A percentile compares a stretch with the other conserved stretches of the same genome.
Conservation (phyloP, 768 basidiomycete genomes). For the Favolaschia claudopus region DNA sequence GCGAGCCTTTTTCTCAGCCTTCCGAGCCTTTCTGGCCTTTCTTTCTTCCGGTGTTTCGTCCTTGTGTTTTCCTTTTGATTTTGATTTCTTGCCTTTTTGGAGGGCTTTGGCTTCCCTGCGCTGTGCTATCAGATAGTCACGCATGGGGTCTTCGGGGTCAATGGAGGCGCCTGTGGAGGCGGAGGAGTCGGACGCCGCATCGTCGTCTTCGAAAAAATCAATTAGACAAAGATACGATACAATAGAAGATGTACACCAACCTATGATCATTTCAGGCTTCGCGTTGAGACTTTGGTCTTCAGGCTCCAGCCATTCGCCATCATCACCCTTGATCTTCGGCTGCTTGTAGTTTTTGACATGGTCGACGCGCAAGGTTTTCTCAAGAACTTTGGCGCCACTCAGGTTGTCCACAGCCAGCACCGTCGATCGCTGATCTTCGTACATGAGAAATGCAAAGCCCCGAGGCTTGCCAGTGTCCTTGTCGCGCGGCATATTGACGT, state of each 20-base stretch:
- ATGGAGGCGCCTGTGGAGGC: constrained; percentile 70
- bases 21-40: constrained; percentile 75
- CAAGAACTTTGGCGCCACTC: constrained; percentile 91
- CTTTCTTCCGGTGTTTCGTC: constrained; percentile 85
- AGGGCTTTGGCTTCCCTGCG: constrained; percentile 73
- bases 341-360: constrained; percentile 95
- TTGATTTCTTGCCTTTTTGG: constrained; percentile 68
- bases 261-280: constrained; percentile 73
- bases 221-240: too few species aligned
- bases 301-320: constrained; percentile 86
- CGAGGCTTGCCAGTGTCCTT: constrained; percentile 89
- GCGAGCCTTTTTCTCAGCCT: constrained; percentile 69
- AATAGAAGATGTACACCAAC: constrained; percentile 44
- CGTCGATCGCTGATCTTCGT: constrained; percentile 97
- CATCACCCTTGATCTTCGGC: constrained; percentile 73
- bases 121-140: constrained; percentile 85
- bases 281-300: constrained; percentile 92
- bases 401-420: constrained; percentile 97
- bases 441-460: constrained; percentile 98
- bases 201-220: constrained; percentile 56
- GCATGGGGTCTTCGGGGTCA: constrained; percentile 98
- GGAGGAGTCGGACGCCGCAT: constrained; percentile 68
- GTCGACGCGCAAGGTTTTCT: constrained; percentile 88
- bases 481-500: constrained; percentile 94
- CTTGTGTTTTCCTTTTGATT: constrained; percentile 72